A percentile compares a stretch with the other conserved stretches of the same genome.
Evolutionary conservation across 805 yeast species (phyloP).

Genomic region (Hanseniaspora lachancei): DNA sequence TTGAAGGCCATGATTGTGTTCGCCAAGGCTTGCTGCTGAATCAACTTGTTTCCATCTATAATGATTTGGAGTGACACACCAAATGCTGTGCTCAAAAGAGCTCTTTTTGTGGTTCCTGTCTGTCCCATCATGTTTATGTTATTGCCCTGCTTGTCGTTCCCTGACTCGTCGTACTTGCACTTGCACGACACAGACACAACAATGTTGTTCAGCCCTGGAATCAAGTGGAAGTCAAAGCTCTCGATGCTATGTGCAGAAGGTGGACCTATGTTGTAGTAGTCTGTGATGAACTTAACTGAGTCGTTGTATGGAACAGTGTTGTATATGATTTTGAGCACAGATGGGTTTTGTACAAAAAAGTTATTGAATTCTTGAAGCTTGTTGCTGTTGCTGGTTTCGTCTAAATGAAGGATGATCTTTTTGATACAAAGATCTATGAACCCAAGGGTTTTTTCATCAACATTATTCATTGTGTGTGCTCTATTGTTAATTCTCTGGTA

Average conservation of each 20-base stretch:
- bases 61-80: constrained; percentile 52
- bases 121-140: constrained; percentile 33
- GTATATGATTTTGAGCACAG: constrained; percentile 22
- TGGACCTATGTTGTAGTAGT: constrained; percentile 26
- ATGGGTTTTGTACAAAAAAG: constrained; percentile 18
- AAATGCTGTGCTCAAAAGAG: constrained; percentile 57
- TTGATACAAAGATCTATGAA: constrained; percentile 25
- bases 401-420: constrained; percentile 26
- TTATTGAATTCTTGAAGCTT: constrained; percentile 22
- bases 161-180: constrained; percentile 66
- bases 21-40: constrained; percentile 27
- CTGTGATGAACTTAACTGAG: constrained; percentile 19
- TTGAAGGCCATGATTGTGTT: constrained; percentile 42
- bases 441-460: constrained; percentile 20
- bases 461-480: constrained; percentile 4
- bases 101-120: constrained; percentile 27
- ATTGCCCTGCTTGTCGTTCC: constrained; percentile 49
- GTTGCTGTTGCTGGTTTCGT: constrained; percentile 23
- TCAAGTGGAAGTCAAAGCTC: constrained; percentile 52
- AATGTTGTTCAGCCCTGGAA: constrained; percentile 49
- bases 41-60: constrained; percentile 36
- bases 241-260: constrained; percentile 48
- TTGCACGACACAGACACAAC: constrained; percentile 42
- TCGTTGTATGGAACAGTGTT: constrained; percentile 25
- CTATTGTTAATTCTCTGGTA: neutral